A percentile compares a stretch with the other conserved stretches of the same genome.
phyloP scores from a whole-genome alignment of 495 filamentous ascomycete genomes.

The Durotheca rogersii region DNA sequence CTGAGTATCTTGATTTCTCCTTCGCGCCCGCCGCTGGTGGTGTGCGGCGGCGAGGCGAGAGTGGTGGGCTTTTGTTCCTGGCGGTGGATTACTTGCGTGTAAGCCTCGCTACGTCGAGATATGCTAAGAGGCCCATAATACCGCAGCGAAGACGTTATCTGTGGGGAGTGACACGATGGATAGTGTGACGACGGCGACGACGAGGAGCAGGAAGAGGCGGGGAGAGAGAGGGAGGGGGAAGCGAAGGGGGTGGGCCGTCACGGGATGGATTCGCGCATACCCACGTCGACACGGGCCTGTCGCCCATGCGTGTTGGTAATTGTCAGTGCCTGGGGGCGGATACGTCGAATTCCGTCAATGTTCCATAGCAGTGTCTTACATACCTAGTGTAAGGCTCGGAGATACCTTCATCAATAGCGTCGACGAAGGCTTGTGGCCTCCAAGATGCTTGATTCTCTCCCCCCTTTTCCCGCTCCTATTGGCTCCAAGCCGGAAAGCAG shows the following conservation, averaged over 20 bases:
- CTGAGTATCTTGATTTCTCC: background rate
- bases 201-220: background rate
- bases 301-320: background rate
- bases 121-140: background rate
- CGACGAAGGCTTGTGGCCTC: background rate
- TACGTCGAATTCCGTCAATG: slow-evolving; percentile 2
- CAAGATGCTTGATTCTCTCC: slow-evolving; percentile 2
- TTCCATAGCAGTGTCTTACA: background rate
- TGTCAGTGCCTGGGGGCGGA: background rate
- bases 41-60: slow-evolving; percentile 3
- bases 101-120: background rate
- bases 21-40: background rate
- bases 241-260: background rate
- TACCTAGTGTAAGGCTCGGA: too few relatives aligned
- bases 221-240: background rate
- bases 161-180: too few relatives aligned
- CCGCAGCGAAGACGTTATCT: background rate
- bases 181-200: too few relatives aligned
- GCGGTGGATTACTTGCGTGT: background rate
- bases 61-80: background rate
- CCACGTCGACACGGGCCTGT: too few relatives aligned
- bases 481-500: background rate
- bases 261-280: background rate
- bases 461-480: slow-evolving; percentile 12
- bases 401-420: slow-evolving; percentile 5